These are phyloP conservation scores for Monilinia fructigena DNA, from an alignment of 2,329 filamentous ascomycete genomes.

Conservation along the genomic window DNA sequence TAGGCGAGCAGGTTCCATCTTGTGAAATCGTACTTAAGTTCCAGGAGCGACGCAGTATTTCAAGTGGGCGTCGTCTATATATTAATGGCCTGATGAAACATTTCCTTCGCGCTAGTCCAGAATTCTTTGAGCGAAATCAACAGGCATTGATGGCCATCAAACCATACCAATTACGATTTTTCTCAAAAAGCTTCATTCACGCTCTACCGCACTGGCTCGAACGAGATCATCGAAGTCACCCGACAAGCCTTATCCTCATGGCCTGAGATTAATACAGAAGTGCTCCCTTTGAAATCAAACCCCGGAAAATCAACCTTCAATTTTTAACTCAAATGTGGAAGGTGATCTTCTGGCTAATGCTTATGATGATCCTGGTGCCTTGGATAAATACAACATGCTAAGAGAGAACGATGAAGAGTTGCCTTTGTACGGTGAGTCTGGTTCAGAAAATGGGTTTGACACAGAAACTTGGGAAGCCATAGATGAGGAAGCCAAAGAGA, in stretches of 20 bases:
- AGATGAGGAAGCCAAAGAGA: conserved; percentile 42
- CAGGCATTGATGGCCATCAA: conserved; percentile 31
- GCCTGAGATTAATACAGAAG: conserved; percentile 36
- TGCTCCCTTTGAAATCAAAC: neutral
- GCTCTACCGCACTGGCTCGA: conserved; percentile 31
- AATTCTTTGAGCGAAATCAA: conserved; percentile 28
- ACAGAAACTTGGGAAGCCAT: conserved; percentile 61
- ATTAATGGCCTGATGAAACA: conserved; percentile 46
- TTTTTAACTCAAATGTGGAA: conserved; percentile 13
- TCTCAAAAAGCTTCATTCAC: conserved; percentile 40
- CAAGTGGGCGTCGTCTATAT: conserved; percentile 47
- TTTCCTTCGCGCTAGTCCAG: conserved; percentile 40
- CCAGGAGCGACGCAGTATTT: conserved; percentile 36
- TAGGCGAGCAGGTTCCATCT: conserved; percentile 37
- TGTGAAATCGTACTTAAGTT: conserved; percentile 37
- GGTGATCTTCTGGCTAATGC: conserved; percentile 20
- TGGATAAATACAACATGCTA: conserved; percentile 46
- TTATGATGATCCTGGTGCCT: conserved; percentile 30
- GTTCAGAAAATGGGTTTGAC: conserved; percentile 53
- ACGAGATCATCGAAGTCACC: conserved; percentile 31
- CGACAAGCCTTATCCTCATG: conserved; percentile 36
- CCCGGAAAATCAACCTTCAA: conserved; percentile 25
- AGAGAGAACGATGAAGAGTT: conserved; percentile 46
- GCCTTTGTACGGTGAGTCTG: conserved; percentile 56
- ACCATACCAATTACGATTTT: conserved; percentile 36